These are phyloP conservation scores for Penstemon davidsonii DNA, from an alignment of 257 asterid species.

Conservation along the genomic window DNA sequence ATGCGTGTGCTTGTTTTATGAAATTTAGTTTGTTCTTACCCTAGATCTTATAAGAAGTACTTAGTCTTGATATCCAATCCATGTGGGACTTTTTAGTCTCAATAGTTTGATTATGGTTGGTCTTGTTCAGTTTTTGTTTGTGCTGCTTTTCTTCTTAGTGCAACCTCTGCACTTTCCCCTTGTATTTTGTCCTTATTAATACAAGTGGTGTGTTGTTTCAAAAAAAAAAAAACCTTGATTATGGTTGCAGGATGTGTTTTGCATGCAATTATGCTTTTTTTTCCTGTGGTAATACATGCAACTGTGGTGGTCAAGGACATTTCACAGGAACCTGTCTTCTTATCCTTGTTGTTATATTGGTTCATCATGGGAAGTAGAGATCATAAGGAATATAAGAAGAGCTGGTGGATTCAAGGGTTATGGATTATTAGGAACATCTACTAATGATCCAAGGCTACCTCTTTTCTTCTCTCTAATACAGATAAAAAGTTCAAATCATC, in stretches of 20 bases:
- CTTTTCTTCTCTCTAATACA: background rate
- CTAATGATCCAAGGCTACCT: background rate
- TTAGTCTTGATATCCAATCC: too few species aligned
- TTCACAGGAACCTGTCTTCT: background rate
- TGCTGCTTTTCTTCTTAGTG: too few species aligned
- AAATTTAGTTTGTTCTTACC: background rate
- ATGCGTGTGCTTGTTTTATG: background rate
- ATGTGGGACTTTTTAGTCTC: too few species aligned
- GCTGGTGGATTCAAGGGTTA: background rate
- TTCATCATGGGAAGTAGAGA: background rate
- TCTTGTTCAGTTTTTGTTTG: too few species aligned
- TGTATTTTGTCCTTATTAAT: too few species aligned
- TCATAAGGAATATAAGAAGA: background rate
- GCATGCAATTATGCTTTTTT: conserved; percentile 2
- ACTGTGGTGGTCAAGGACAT: conserved; percentile 2
- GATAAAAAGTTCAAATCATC: background rate
- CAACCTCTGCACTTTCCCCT: too few species aligned
- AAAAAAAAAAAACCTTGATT: background rate
- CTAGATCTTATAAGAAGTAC: too few species aligned
- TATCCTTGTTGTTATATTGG: conserved; percentile 5
- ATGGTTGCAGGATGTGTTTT: conserved; percentile 20
- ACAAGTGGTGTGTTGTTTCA: too few species aligned
- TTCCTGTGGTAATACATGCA: conserved; percentile 9
- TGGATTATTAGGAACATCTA: background rate
- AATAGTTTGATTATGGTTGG: too few species aligned